A percentile compares a stretch with the other conserved stretches of the same genome.
These are phyloP conservation scores for Paecilomyces sp. DNA, from an alignment of 2,329 filamentous ascomycete species.

Conservation along the genomic window DNA sequence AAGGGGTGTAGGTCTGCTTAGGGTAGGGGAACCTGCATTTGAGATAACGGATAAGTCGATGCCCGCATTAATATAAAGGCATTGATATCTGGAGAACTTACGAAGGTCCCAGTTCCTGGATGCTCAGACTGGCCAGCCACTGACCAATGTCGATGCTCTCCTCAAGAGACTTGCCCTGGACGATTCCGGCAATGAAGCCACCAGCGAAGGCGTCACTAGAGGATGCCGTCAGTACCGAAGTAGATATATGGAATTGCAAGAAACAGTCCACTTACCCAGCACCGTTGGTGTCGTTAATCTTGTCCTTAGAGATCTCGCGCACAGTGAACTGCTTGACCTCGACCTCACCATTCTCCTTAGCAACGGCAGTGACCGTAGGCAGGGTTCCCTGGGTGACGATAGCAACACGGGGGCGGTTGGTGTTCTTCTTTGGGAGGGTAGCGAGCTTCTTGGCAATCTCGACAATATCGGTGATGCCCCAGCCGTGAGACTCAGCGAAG, in stretches of 20 bases:
- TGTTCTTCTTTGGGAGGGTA: constrained; percentile 87
- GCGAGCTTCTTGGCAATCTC: constrained; percentile 82
- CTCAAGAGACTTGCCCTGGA: constrained; percentile 74
- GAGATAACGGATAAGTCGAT: constrained; percentile 12
- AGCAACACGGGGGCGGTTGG: constrained; percentile 71
- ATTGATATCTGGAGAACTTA: constrained; percentile 48
- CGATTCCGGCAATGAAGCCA: constrained; percentile 83
- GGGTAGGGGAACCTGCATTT: constrained; percentile 65
- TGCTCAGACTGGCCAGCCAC: constrained; percentile 90
- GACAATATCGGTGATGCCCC: constrained; percentile 68
- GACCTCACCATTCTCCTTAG: constrained; percentile 58
- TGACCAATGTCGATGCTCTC: constrained; percentile 84
- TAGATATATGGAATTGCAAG: not conserved
- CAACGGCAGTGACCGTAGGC: constrained; percentile 73
- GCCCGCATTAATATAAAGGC: not conserved
- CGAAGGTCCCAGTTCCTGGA: constrained; percentile 92
- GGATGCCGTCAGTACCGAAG: not conserved
- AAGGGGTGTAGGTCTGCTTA: constrained; percentile 65
- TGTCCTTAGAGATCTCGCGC: constrained; percentile 64
- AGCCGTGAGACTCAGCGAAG: constrained; percentile 74
- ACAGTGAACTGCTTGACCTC: constrained; percentile 73
- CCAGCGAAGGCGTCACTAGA: constrained; percentile 88
- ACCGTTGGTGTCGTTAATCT: constrained; percentile 95
- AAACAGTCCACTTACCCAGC: constrained; percentile 52
- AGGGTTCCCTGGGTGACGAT: constrained; percentile 94